Evolutionary conservation across 2,329 filamentous ascomycete species (phyloP), one percentile per base, ranked within the genome.

Genomic region (Exophiala sp.): DNA sequence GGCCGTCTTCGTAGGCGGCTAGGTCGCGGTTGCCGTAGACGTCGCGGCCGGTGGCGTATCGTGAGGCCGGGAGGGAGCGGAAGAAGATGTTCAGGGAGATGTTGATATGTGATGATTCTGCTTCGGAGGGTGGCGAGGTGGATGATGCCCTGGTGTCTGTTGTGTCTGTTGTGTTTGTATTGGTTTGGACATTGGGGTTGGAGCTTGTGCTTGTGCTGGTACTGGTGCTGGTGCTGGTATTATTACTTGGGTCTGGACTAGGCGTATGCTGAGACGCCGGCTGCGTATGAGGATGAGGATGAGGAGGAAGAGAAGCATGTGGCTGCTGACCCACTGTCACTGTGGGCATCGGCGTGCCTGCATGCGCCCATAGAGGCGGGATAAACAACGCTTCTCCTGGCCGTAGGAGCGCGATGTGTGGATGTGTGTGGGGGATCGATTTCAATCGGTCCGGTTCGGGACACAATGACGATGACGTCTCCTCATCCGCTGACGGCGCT

Each of bases 61-160:
- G 81, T 2, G 65, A 70, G 2, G 81, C 71, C 8, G 53, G 42
- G 8, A 93, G 71, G 54, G 82, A 83, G 37, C 82, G 80, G 70
- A 94, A 95, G 71, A 95, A 95, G 22, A 91, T 78, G 64, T 95
- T 95, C n/a, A 95, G 82, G 1, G 87, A 87, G 6, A 95, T 74
- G 59, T 86, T 89, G 52, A 80, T 65, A 43, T 61, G 48, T 8
- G 49, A 19, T 7, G 16, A 24, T 41, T 42, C 21, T 13, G 22
- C 18, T 18, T 11, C 34, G 18, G 18, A 3, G 6, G 43, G 16
- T 32, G 29, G 3, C 11, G 6, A 6, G 40, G n/a, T 27, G 47
- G 24, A 23, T 44, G 14, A 6, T 29, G 29, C 34, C 30, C 11
- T 7, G 21, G 19, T 13, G 16, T 9, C n/a, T n/a, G n/a, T n/a